These are phyloP conservation scores for Cryptococcus deneoformans DNA, from an alignment of 1,284 basidiomycete species.

Conservation along the genomic window DNA sequence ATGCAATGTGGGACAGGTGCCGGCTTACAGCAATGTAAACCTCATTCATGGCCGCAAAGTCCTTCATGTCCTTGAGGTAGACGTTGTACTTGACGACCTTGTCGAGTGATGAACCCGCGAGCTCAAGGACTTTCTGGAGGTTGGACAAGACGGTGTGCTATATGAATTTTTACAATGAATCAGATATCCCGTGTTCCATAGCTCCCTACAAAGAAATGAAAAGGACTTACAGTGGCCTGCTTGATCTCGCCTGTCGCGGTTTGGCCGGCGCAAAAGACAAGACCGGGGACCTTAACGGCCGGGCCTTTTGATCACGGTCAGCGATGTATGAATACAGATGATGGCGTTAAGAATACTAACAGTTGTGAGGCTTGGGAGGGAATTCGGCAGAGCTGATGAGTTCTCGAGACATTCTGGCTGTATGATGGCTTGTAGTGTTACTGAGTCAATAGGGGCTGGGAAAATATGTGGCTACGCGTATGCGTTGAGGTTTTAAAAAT, in stretches of 20 bases:
- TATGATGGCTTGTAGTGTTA: too few species aligned
- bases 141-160: slow-evolving; percentile 11
- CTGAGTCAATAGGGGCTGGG: too few species aligned
- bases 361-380: slow-evolving; percentile 38
- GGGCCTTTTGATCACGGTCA: slow-evolving; percentile 16
- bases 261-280: slow-evolving; percentile 37
- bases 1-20: not conserved
- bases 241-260: slow-evolving; percentile 35
- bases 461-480: too few species aligned
- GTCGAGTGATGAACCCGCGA: slow-evolving; percentile 60
- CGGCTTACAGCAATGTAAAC: slow-evolving; percentile 23
- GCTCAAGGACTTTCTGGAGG: slow-evolving; percentile 33
- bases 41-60: slow-evolving; percentile 28
- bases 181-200: not conserved
- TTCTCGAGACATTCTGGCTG: slow-evolving; percentile 9
- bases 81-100: slow-evolving; percentile 77
- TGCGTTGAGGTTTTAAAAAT: too few species aligned
- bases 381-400: slow-evolving; percentile 30
- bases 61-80: slow-evolving; percentile 27
- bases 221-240: slow-evolving; percentile 25
- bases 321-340: not conserved
- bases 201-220: not conserved
- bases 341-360: slow-evolving; percentile 8
- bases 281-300: slow-evolving; percentile 33
- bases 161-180: not conserved